Conservation (phyloP, 2,329 filamentous ascomycete genomes). For the Colletotrichum navitas region DNA sequence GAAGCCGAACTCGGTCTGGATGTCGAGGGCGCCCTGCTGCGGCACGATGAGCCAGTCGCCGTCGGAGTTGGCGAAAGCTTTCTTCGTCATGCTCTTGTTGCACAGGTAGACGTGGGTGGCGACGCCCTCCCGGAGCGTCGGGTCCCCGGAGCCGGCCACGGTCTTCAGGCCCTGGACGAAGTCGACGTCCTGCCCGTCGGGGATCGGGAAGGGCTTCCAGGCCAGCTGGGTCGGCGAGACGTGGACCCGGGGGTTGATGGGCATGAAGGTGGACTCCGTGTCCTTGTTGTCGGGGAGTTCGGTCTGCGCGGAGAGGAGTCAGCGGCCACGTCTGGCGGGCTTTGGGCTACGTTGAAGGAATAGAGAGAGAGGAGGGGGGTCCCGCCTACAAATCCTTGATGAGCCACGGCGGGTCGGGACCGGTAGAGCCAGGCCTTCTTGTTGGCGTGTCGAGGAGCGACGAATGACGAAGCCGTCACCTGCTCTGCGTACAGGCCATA, state of each 20-base stretch:
- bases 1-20: conserved; percentile 76
- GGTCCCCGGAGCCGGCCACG: conserved; percentile 63
- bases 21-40: conserved; percentile 74
- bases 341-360: too few relatives aligned
- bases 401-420: conserved; percentile 49
- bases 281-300: conserved; percentile 46
- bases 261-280: conserved; percentile 57
- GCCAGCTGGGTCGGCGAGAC: conserved; percentile 59
- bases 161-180: conserved; percentile 63
- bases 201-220: conserved; percentile 56
- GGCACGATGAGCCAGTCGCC: conserved; percentile 76
- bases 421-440: conserved; percentile 51
- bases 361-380: background rate
- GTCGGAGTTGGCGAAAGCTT: conserved; percentile 69
- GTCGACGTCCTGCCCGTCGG: conserved; percentile 54
- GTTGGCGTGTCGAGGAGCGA: conserved; percentile 48
- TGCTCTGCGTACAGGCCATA: conserved; percentile 58
- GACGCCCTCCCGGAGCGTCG: conserved; percentile 61
- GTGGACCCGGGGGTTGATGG: conserved; percentile 59
- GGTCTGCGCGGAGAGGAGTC: conserved; percentile 9
- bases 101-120: conserved; percentile 63
- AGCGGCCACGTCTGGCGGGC: background rate
- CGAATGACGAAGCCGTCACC: conserved; percentile 54
- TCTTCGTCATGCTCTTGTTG: conserved; percentile 60
- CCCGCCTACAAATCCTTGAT: conserved; percentile 44